Conservation (phyloP, 805 yeast genomes). For the Lachancea kluyveri region DNA sequence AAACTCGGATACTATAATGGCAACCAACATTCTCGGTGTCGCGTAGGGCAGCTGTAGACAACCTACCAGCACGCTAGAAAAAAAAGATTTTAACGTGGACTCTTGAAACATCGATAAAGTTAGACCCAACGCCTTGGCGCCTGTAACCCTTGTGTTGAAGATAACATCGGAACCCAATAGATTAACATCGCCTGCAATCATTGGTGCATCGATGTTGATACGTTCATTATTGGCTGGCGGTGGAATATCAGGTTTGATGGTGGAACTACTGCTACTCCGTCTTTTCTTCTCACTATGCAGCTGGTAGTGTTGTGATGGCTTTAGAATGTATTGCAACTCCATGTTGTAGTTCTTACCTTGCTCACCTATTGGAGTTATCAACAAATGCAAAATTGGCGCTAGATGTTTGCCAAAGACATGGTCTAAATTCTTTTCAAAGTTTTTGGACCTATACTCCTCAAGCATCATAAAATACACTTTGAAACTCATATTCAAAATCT, state of each 20-base stretch:
- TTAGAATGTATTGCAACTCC: slow-evolving; percentile 66
- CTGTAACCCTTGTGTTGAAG: slow-evolving; percentile 66
- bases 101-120: slow-evolving; percentile 46
- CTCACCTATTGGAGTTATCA: slow-evolving; percentile 93
- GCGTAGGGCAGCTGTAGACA: slow-evolving; percentile 60
- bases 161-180: slow-evolving; percentile 72
- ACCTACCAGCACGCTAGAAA: slow-evolving; percentile 30
- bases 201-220: slow-evolving; percentile 89
- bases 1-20: slow-evolving; percentile 68
- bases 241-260: slow-evolving; percentile 37
- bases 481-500: slow-evolving; percentile 58
- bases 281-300: slow-evolving; percentile 30
- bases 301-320: slow-evolving; percentile 53
- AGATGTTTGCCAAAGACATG: slow-evolving; percentile 50
- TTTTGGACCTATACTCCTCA: slow-evolving; percentile 35
- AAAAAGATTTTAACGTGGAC: slow-evolving; percentile 35
- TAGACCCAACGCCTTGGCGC: slow-evolving; percentile 71
- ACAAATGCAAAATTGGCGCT: slow-evolving; percentile 53
- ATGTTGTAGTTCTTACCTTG: slow-evolving; percentile 82
- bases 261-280: slow-evolving; percentile 13
- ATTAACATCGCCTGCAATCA: slow-evolving; percentile 84
- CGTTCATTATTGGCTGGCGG: slow-evolving; percentile 46
- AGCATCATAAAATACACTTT: slow-evolving; percentile 55
- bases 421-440: slow-evolving; percentile 40
- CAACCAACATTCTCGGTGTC: slow-evolving; percentile 70